Base-by-base conservation (phyloP, 2,329 filamentous ascomycete species). In the Fusarium transvaalense region DNA sequence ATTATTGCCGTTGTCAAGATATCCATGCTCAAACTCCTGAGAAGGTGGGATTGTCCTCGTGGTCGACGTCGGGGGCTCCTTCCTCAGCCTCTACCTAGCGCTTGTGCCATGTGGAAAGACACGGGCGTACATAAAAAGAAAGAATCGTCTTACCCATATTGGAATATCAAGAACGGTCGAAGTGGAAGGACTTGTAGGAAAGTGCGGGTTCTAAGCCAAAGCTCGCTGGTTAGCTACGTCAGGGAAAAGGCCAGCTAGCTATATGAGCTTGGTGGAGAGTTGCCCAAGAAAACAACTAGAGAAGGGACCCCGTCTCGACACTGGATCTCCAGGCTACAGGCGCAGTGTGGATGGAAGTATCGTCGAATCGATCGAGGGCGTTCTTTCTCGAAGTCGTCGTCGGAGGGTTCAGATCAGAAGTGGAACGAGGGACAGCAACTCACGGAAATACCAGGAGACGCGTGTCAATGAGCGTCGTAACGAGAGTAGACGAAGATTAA, bases 61-160 rank as follows among this genome's bases (percentile, higher is more conserved):
- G 62, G 67, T 50, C 52, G 59, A 54, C 56, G 53, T 62, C 29
- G 61, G 54, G 45, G 47, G 37, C 59, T 64, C 69, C 55, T 76
- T 72, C 74, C 70, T 71, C 66, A 15, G 61, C 70, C 71, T 72
- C 70, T 71, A 61, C 53, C 50, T 29, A 35, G 46, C 60, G 35
- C 35, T 34, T 43, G 14, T 69, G 59, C 69, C 72, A 74, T 71
- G 66, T 74, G 71, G 74, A 52, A 56, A 54, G 57, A 56, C 55
- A 64, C 41, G 53, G 34, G 56, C 66, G 46, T 48, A 60, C 56
- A 62, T 68, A 53, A 74, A 76, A 77, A 76, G 74, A 79, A 79
- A 75, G 72, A 74, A 57, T 58, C 56, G 68, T 76, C 79, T 81
- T 81, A 81, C 79, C 79, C 79, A 81, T 81, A 77, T 75, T 74